phyloP scores from a whole-genome alignment of 2,329 filamentous ascomycete species.

The Alternaria gaisen region DNA sequence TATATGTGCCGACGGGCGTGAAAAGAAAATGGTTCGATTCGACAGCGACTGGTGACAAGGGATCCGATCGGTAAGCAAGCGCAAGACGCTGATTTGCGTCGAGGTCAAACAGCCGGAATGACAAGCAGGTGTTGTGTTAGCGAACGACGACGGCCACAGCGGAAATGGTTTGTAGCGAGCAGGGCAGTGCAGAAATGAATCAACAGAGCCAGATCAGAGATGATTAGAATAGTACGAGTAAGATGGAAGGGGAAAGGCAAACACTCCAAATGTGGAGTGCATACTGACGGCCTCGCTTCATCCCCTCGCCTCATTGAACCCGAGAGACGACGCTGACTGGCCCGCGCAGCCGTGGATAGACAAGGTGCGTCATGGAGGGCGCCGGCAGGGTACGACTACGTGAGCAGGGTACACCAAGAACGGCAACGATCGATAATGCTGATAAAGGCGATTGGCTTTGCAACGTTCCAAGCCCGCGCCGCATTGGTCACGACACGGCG shows the following conservation, averaged over 20 bases:
- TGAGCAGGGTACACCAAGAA: neutral
- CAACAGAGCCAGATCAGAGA: neutral
- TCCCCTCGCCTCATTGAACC: neutral
- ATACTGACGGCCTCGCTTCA: neutral
- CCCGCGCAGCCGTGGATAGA: constrained; percentile 3
- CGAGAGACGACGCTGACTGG: constrained; percentile 7
- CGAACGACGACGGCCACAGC: neutral
- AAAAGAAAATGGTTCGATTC: constrained; percentile 3
- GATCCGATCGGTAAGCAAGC: neutral
- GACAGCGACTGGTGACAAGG: constrained; percentile 5
- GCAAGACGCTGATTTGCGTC: constrained; percentile 10
- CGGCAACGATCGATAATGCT: constrained; percentile 39
- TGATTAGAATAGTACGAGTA: neutral
- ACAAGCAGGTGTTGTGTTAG: neutral
- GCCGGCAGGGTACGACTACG: constrained; percentile 5
- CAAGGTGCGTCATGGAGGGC: constrained; percentile 42
- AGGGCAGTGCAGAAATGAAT: constrained; percentile 10
- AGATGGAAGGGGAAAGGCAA: constrained; percentile 4
- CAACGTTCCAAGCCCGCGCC: constrained; percentile 22
- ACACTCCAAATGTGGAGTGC: constrained; percentile 5
- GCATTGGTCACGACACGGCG: constrained; percentile 26
- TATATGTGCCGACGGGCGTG: neutral
- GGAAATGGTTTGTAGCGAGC: neutral
- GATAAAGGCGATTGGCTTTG: constrained; percentile 28
- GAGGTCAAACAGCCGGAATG: constrained; percentile 9